Conservation (phyloP, 352 stramenopile species). For the Lagenidium giganteum region DNA sequence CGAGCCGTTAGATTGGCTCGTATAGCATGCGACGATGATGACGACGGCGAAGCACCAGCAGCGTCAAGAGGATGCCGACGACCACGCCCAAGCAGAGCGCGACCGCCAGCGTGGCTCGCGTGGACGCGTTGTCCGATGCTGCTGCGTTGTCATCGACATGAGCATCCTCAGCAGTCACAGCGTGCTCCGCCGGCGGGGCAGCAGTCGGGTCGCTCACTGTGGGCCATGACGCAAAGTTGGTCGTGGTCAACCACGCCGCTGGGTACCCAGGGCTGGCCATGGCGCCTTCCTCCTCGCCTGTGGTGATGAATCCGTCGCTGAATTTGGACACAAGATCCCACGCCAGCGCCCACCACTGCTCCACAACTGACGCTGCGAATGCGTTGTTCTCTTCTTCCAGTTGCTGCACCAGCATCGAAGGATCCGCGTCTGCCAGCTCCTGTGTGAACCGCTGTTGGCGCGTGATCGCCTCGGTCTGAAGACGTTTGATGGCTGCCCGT, state of each 20-base stretch:
- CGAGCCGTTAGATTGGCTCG: no score
- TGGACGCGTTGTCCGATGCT: no score
- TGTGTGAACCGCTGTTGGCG: slow-evolving; percentile 1
- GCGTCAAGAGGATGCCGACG: no score
- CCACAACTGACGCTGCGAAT: slow-evolving; percentile 47
- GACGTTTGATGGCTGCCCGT: slow-evolving; percentile 17
- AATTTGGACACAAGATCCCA: slow-evolving; percentile 71
- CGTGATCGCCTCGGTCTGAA: slow-evolving; percentile 38
- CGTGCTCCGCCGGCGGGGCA: no score
- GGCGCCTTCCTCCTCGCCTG: slow-evolving; percentile 37
- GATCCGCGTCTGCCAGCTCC: slow-evolving; percentile 7
- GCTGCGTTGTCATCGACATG: no score
- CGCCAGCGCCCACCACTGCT: slow-evolving; percentile 54
- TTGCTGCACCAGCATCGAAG: slow-evolving; percentile 15
- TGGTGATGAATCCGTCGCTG: slow-evolving; percentile 68
- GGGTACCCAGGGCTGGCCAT: slow-evolving; percentile 56
- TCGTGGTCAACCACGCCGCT: slow-evolving; percentile 48
- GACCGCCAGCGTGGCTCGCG: no score
- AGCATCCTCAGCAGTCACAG: no score
- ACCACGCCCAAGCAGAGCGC: no score
- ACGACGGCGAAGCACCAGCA: no score
- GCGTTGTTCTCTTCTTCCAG: slow-evolving; percentile 42
- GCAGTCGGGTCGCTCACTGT: no score
- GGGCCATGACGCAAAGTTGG: slow-evolving; percentile 63
- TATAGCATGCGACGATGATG: no score